Conservation (phyloP, 345 rosid genomes). For the Mangifera indica region DNA sequence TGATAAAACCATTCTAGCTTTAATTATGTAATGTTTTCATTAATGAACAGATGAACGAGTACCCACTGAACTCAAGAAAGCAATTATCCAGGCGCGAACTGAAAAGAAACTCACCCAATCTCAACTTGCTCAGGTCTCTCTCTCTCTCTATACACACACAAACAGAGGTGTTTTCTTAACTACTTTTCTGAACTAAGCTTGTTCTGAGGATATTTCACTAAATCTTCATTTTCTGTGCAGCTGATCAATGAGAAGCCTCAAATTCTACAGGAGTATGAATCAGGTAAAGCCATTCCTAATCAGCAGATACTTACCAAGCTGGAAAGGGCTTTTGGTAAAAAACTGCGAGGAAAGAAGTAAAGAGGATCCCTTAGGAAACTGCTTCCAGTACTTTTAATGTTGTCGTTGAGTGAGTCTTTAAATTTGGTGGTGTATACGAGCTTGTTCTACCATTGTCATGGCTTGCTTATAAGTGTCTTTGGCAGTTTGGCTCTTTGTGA, state of each 20-base stretch:
- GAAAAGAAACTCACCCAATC: slow-evolving; percentile 94
- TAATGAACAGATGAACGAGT: slow-evolving; percentile 68
- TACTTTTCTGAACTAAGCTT: too few relatives aligned
- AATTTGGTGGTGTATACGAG: slow-evolving; percentile 39
- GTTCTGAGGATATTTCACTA: background rate
- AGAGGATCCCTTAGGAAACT: background rate
- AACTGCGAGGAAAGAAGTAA: slow-evolving; percentile 92
- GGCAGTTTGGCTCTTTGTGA: background rate
- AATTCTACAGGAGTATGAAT: slow-evolving; percentile 88
- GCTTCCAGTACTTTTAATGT: background rate
- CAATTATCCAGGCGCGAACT: slow-evolving; percentile 80
- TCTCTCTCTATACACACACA: background rate
- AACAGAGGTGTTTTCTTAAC: too few relatives aligned
- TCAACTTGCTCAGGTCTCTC: slow-evolving; percentile 81
- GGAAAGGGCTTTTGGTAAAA: slow-evolving; percentile 87
- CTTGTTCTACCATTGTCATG: slow-evolving; percentile 25
- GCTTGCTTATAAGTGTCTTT: slow-evolving; percentile 19
- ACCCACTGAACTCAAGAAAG: slow-evolving; percentile 89
- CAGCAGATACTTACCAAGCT: slow-evolving; percentile 84
- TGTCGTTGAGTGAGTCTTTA: slow-evolving; percentile 27
- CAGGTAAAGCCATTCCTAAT: slow-evolving; percentile 97
- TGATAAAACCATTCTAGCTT: background rate
- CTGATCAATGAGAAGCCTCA: slow-evolving; percentile 95
- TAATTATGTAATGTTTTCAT: background rate
- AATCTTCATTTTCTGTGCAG: slow-evolving; percentile 35